Evolutionary conservation across 208 protist species (phyloP).

Genomic region (Leishmania gerbilli): DNA sequence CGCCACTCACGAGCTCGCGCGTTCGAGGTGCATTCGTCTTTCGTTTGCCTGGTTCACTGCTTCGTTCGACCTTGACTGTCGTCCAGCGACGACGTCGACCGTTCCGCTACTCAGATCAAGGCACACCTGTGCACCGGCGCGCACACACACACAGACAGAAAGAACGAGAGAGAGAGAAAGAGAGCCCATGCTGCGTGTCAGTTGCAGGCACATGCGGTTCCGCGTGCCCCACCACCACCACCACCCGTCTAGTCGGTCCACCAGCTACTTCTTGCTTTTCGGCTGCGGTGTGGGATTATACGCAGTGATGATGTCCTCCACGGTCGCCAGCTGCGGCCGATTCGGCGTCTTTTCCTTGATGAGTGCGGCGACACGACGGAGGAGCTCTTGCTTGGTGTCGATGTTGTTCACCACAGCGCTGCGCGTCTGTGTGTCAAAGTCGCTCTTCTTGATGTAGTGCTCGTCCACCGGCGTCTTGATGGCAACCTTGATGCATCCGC

Average conservation of each 20-base stretch:
- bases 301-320: constrained; percentile 43
- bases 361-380: constrained; percentile 63
- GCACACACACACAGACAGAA: background rate
- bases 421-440: constrained; percentile 86
- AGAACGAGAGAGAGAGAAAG: no score
- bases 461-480: constrained; percentile 73
- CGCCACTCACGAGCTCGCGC: background rate
- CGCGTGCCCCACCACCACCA: background rate
- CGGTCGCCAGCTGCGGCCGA: constrained; percentile 39
- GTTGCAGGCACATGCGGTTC: background rate
- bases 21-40: background rate
- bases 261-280: constrained; percentile 32
- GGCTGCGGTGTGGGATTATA: constrained; percentile 40
- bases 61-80: background rate
- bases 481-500: constrained; percentile 72
- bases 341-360: constrained; percentile 61
- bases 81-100: background rate
- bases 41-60: background rate
- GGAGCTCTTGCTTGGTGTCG: constrained; percentile 72
- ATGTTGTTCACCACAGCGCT: constrained; percentile 58
- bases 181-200: background rate
- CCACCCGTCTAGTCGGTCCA: background rate
- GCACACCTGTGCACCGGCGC: background rate
- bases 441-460: constrained; percentile 89
- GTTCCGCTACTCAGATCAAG: background rate